Evolutionary conservation across 225 moss, liverwort and hornwort genomes (phyloP).

Genomic region (Physcomitrellopsis africana): DNA sequence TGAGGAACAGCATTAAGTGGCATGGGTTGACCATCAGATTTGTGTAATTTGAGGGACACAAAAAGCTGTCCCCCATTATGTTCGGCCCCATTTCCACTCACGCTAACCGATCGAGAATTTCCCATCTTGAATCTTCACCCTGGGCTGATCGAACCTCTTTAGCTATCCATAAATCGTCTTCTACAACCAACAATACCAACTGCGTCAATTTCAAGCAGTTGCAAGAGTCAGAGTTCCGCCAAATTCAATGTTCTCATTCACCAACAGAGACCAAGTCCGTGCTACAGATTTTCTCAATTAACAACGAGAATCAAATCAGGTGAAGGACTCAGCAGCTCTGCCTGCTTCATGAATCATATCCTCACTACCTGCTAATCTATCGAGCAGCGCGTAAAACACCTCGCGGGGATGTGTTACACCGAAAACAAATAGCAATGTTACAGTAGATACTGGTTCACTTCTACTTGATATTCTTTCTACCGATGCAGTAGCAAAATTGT

Average conservation of each 20-base stretch:
- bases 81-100: constrained; percentile 43
- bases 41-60: constrained; percentile 78
- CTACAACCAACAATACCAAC: constrained; percentile 24
- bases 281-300: constrained; percentile 17
- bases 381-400: constrained; percentile 2
- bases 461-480: constrained; percentile 5
- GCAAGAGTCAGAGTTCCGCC: constrained; percentile 12
- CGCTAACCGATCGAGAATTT: constrained; percentile 34
- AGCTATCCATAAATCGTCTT: constrained; percentile 23
- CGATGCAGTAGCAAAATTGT: constrained; percentile 14
- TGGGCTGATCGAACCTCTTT: constrained; percentile 8
- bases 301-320: constrained; percentile 16
- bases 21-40: constrained; percentile 67
- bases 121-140: constrained; percentile 34
- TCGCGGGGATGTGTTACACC: background rate
- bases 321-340: constrained; percentile 22
- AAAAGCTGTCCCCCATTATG: constrained; percentile 66
- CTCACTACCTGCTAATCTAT: no score
- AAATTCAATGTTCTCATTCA: constrained; percentile 28
- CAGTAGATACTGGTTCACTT: constrained; percentile 5
- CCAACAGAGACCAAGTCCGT: constrained; percentile 12
- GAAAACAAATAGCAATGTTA: background rate
- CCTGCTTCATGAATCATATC: constrained; percentile 21
- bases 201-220: constrained; percentile 17
- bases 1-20: constrained; percentile 69